Evolutionary conservation across 2,329 filamentous ascomycete genomes (phyloP).

Genomic region (Phaeosphaeria sp.): DNA sequence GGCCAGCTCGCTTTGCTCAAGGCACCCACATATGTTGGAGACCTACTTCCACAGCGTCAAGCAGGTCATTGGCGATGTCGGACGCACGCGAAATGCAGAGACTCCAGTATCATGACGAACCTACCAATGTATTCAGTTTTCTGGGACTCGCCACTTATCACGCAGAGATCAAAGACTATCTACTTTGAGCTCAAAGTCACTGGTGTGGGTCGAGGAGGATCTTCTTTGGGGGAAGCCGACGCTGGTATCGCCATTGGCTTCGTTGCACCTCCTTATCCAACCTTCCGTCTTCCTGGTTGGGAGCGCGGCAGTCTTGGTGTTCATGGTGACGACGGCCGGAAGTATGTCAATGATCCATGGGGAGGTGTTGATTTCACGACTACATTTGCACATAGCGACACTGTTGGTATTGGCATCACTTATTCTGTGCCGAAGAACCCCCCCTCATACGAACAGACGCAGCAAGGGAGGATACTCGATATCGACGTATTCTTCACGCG

Average conservation of each 20-base stretch:
- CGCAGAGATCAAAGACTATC: conserved; percentile 60
- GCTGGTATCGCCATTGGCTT: conserved; percentile 73
- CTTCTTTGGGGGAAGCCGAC: conserved; percentile 49
- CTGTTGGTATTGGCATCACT: conserved; percentile 74
- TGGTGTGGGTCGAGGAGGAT: conserved; percentile 46
- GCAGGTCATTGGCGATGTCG: conserved; percentile 54
- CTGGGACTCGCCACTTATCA: conserved; percentile 64
- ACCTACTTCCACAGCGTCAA: conserved; percentile 55
- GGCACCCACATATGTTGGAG: conserved; percentile 39
- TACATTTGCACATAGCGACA: conserved; percentile 70
- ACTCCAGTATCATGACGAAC: conserved; percentile 71
- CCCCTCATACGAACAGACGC: conserved; percentile 41
- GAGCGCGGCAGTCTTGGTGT: conserved; percentile 76
- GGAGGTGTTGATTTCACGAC: conserved; percentile 73
- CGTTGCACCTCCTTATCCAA: conserved; percentile 75
- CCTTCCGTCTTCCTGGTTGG: conserved; percentile 81
- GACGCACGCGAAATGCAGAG: conserved; percentile 54
- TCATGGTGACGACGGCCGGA: conserved; percentile 81
- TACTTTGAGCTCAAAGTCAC: conserved; percentile 76
- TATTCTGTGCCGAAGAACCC: conserved; percentile 55
- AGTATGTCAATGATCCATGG: conserved; percentile 76
- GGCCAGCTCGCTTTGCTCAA: conserved; percentile 57
- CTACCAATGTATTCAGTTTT: conserved; percentile 72
- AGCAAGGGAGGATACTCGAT: conserved; percentile 45
- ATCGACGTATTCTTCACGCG: conserved; percentile 74